Evolutionary conservation across 768 basidiomycete genomes (phyloP).

Genomic region (Trametes maxima): DNA sequence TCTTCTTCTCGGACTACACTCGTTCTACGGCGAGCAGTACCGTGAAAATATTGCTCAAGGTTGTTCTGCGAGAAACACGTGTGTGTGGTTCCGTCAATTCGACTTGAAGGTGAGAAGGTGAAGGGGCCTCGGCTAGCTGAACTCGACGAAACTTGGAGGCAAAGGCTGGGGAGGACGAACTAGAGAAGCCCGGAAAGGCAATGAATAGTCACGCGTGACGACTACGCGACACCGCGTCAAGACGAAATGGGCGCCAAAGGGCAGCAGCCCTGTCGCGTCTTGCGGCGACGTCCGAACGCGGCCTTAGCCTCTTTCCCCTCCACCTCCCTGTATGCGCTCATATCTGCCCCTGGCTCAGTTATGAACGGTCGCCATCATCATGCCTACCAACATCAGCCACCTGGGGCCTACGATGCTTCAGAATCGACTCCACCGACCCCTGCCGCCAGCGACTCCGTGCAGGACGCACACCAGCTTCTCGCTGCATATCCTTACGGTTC

Average conservation of each 20-base stretch:
- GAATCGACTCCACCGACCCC: constrained; percentile 3
- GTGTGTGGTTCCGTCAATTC: too few relatives aligned
- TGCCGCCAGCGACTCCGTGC: constrained; percentile 50
- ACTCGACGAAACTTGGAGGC: too few relatives aligned
- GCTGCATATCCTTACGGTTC: constrained; percentile 75
- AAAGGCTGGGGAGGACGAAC: not conserved
- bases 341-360: not conserved
- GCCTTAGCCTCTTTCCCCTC: not conserved
- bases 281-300: constrained; percentile 13
- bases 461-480: constrained; percentile 68
- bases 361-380: constrained; percentile 12
- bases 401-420: not conserved
- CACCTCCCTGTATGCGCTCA: not conserved
- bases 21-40: too few relatives aligned
- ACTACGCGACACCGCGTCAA: constrained; percentile 22
- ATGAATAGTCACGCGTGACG: constrained; percentile 16
- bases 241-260: constrained; percentile 14
- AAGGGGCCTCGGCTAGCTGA: too few relatives aligned
- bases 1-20: not conserved
- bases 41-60: too few relatives aligned
- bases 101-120: too few relatives aligned
- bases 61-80: too few relatives aligned
- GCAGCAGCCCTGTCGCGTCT: constrained; percentile 18
- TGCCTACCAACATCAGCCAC: not conserved
- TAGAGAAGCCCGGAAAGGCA: not conserved